Base-by-base conservation (phyloP, 2,329 filamentous ascomycete species). In the Blastomyces emzantsi region DNA sequence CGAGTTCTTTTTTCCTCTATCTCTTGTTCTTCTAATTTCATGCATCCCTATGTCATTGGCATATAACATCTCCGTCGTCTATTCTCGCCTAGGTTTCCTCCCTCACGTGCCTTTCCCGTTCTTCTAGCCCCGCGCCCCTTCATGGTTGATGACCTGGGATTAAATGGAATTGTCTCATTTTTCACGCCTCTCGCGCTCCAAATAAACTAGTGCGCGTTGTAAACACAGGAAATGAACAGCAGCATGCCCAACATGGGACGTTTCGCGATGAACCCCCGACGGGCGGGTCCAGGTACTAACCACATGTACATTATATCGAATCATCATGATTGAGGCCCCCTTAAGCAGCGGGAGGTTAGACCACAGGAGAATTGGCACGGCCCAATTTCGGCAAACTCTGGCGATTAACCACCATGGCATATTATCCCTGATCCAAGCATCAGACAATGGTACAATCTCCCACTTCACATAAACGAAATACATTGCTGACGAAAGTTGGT, bases 61-160 rank as follows among this genome's bases (percentile, higher is more conserved):
- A 25, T 30, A 30, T 8, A 4, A 39, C 36, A 7, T 22, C 57
- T 2, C 17, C 25, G 7, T 36, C 57, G 17, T 13, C 33, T 22
- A 60, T 49, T 17, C 43, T 41, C 57, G 5, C 15, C 55, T 43
- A 6, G 30, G 17, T 45, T 3, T 59, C 19, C 22, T 49, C 13
- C 17, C 8, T 49, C 41, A 2, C 25, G 43, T 60, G 8, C 9
- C 28, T 60, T 49, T n/a, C 28, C 19, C 36, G 8, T 15, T 39
- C 52, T 56, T n/a, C 52, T 56, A 56, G 17, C 30, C 19, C 8
- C 22, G 45, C 22, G 2, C 28, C 28, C 28, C 28, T 59, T 60
- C 22, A 60, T 49, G 41, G 57, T 60, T 60, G 57, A 49, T 49
- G 57, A 49, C 43, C n/a, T 43, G 43, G 57, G 43, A 60, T 36